Percentiles rank a stretch among this genome's conserved stretches.
phyloP scores from a whole-genome alignment of 1,284 basidiomycete species.

The Heterobasidion irregulare region DNA sequence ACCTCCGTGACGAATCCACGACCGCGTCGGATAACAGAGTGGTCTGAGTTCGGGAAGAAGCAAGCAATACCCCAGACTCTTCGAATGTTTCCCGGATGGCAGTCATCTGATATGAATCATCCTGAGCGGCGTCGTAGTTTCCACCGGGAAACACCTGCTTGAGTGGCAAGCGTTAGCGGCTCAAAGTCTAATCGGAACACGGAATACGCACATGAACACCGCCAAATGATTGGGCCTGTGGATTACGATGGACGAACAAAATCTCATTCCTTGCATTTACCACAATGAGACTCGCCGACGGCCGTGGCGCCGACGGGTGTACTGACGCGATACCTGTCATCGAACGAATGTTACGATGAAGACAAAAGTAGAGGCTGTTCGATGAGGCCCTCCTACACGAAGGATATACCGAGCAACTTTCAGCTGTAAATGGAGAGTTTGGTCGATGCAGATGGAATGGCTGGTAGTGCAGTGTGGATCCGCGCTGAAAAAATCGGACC shows the following conservation, averaged over 20 bases:
- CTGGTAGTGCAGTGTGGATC: too few species aligned
- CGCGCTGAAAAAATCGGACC: too few species aligned
- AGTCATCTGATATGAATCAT: slow-evolving; percentile 45
- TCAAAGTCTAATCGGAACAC: not conserved
- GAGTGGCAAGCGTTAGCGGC: not conserved
- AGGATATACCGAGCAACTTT: too few species aligned
- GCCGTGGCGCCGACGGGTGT: slow-evolving; percentile 23
- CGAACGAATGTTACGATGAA: not conserved
- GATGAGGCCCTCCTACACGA: too few species aligned
- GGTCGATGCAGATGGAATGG: too few species aligned
- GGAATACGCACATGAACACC: slow-evolving; percentile 49
- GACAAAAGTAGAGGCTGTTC: too few species aligned
- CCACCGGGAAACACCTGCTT: slow-evolving; percentile 63
- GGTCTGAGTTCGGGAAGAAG: slow-evolving; percentile 17
- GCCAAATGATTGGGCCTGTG: slow-evolving; percentile 50
- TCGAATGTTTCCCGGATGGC: slow-evolving; percentile 70
- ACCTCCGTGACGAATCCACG: slow-evolving; percentile 45
- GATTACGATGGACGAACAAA: slow-evolving; percentile 60
- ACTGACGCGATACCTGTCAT: not conserved
- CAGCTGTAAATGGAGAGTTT: too few species aligned
- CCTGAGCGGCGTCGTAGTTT: slow-evolving; percentile 52
- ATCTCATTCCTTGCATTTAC: slow-evolving; percentile 59
- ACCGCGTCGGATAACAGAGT: slow-evolving; percentile 23
- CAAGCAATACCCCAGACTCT: slow-evolving; percentile 61
- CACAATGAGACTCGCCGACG: slow-evolving; percentile 57